These are phyloP conservation scores for Potentilla sterilis DNA, from an alignment of 306 rosid genomes.

Conservation along the genomic window DNA sequence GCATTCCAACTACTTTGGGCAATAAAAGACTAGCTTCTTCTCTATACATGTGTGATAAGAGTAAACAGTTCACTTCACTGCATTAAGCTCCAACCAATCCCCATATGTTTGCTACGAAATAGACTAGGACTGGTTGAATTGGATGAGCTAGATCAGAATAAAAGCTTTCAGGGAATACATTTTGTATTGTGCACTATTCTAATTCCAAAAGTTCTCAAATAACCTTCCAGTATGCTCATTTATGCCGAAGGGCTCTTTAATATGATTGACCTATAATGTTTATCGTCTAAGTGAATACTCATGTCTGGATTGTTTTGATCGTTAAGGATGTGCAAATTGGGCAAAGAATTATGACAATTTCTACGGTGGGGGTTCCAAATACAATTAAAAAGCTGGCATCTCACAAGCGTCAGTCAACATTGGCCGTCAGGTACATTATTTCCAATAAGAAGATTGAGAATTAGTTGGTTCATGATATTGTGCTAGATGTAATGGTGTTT, in stretches of 20 bases:
- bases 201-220: neutral
- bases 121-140: neutral
- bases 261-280: neutral
- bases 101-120: neutral
- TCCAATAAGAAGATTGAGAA: neutral
- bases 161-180: neutral
- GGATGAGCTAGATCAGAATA: too few relatives aligned
- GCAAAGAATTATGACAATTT: constrained; percentile 95
- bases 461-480: neutral
- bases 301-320: constrained; percentile 20
- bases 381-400: constrained; percentile 86
- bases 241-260: neutral
- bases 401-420: constrained; percentile 91
- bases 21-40: constrained; percentile 6
- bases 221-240: neutral
- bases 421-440: constrained; percentile 82
- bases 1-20: constrained; percentile 12
- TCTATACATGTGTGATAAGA: neutral
- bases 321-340: constrained; percentile 86
- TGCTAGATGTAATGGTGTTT: neutral
- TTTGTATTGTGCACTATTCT: neutral
- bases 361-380: constrained; percentile 98
- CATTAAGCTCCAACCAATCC: neutral
- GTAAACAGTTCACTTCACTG: neutral
- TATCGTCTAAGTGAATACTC: neutral